These are phyloP conservation scores for Penicillium brasilianum DNA, from an alignment of 2,329 filamentous ascomycete species.

Conservation along the genomic window DNA sequence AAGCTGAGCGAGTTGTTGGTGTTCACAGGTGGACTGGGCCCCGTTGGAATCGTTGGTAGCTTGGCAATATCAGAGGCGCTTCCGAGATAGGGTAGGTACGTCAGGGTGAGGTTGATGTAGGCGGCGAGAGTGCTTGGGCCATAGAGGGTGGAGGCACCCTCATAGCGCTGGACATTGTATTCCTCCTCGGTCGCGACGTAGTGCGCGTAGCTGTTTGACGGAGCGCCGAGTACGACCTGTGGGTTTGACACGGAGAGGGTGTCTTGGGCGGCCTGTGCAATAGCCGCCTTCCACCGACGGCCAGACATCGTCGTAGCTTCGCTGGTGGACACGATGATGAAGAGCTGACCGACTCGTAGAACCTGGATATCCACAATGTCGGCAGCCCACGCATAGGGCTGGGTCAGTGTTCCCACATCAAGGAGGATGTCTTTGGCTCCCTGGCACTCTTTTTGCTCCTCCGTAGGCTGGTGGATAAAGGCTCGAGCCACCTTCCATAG, in stretches of 20 bases:
- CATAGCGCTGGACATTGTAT: slow-evolving; percentile 84
- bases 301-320: slow-evolving; percentile 94
- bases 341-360: slow-evolving; percentile 79
- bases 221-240: slow-evolving; percentile 82
- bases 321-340: slow-evolving; percentile 82
- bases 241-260: slow-evolving; percentile 59
- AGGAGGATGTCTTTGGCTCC: slow-evolving; percentile 81
- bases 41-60: slow-evolving; percentile 54
- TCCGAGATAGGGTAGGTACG: slow-evolving; percentile 69
- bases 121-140: slow-evolving; percentile 82
- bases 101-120: slow-evolving; percentile 84
- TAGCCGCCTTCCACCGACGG: slow-evolving; percentile 78
- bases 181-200: slow-evolving; percentile 81
- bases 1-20: slow-evolving; percentile 76
- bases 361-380: slow-evolving; percentile 91
- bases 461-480: slow-evolving; percentile 71
- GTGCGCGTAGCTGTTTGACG: slow-evolving; percentile 88
- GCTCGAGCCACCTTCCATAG: slow-evolving; percentile 79
- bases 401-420: slow-evolving; percentile 79
- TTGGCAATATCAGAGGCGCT: slow-evolving; percentile 48
- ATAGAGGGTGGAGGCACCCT: slow-evolving; percentile 91
- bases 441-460: slow-evolving; percentile 76
- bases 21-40: slow-evolving; percentile 76
- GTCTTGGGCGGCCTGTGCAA: slow-evolving; percentile 61
- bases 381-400: slow-evolving; percentile 84